A percentile compares a stretch with the other conserved stretches of the same genome.
Evolutionary conservation across 345 rosid species (phyloP).

Genomic region (Luvunga scandens): DNA sequence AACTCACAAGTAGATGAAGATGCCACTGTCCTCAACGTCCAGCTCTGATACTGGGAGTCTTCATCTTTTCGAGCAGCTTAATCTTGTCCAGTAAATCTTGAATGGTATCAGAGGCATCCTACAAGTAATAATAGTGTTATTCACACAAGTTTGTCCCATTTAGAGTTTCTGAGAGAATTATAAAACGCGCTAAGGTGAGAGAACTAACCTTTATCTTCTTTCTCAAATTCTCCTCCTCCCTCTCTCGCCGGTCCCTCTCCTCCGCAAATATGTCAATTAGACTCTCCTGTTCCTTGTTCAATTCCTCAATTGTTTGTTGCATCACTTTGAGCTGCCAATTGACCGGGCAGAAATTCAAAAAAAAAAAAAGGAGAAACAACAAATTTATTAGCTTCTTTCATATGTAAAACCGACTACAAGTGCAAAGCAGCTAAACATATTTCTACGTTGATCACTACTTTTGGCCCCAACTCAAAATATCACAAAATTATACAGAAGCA

Average conservation of each 20-base stretch:
- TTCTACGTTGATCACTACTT: not conserved
- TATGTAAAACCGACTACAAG: not conserved
- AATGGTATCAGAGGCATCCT: constrained; percentile 75
- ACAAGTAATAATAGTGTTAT: constrained; percentile 9
- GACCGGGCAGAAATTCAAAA: constrained; percentile 1
- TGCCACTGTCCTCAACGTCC: not conserved
- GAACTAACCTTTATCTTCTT: constrained; percentile 60
- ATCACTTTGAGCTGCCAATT: constrained; percentile 49
- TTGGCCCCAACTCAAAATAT: not conserved
- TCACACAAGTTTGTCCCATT: not conserved
- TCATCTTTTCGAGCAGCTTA: constrained; percentile 54
- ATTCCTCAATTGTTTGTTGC: constrained; percentile 44
- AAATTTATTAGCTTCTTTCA: not conserved
- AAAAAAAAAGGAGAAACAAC: not conserved
- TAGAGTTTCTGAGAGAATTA: not conserved
- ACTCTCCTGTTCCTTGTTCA: constrained; percentile 71
- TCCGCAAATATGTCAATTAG: constrained; percentile 65
- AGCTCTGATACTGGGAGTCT: constrained; percentile 25
- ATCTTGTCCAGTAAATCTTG: constrained; percentile 63
- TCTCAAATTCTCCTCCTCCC: constrained; percentile 65
- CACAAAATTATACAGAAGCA: not conserved
- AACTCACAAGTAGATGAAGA: not conserved
- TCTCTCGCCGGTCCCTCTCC: constrained; percentile 71
- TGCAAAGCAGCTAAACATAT: not conserved
- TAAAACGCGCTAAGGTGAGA: not conserved